Evolutionary conservation across 2,329 filamentous ascomycete genomes (phyloP).

Genomic region (Monosporascus sp.): DNA sequence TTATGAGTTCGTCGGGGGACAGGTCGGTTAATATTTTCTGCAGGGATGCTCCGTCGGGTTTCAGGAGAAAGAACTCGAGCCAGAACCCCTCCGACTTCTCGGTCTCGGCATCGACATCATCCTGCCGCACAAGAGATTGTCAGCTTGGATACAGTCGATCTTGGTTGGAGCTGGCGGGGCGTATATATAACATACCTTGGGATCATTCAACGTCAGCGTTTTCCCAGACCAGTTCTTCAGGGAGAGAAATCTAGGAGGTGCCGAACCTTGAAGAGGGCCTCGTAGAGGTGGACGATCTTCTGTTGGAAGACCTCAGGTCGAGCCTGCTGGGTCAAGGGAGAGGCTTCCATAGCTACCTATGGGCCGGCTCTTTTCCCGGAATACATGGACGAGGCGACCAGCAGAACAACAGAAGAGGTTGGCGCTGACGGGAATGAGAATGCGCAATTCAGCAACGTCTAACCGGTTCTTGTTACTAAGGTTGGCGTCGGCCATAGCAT

Average conservation of each 20-base stretch:
- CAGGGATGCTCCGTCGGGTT: conserved; percentile 68
- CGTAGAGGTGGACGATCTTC: conserved; percentile 89
- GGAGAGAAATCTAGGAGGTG: conserved; percentile 12
- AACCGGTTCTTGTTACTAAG: background rate
- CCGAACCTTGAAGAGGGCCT: conserved; percentile 70
- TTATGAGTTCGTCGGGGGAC: conserved; percentile 68
- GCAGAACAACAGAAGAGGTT: background rate
- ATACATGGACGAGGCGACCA: background rate
- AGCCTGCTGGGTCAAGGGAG: conserved; percentile 87
- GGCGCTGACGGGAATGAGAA: background rate
- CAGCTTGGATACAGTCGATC: conserved; percentile 11
- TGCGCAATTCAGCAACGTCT: background rate
- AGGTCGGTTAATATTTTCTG: conserved; percentile 64
- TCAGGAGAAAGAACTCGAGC: conserved; percentile 89
- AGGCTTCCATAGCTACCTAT: conserved; percentile 65
- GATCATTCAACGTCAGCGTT: conserved; percentile 19
- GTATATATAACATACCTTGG: conserved; percentile 20
- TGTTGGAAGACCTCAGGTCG: conserved; percentile 87
- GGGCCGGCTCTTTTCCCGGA: conserved; percentile 9
- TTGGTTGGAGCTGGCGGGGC: conserved; percentile 1
- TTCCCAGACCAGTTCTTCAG: conserved; percentile 9
- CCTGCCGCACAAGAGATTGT: conserved; percentile 25
- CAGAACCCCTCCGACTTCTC: conserved; percentile 88
- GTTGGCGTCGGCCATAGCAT: too few relatives aligned
- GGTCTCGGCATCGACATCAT: conserved; percentile 56